Evolutionary conservation across 148 eudicot genomes (phyloP).

Genomic region (Vaccinium darrowii): DNA sequence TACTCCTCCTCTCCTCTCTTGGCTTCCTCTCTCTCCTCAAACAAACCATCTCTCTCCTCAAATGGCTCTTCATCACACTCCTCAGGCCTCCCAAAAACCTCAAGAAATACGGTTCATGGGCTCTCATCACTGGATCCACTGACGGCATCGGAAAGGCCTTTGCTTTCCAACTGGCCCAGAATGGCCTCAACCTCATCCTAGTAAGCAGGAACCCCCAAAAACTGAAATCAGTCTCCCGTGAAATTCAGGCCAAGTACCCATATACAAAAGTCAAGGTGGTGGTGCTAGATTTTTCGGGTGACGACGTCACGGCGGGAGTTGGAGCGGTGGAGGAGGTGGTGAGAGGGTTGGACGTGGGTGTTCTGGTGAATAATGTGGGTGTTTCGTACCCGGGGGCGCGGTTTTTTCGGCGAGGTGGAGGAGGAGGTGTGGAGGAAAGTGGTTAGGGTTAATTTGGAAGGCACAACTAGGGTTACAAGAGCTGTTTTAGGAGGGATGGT

Average conservation of each 20-base stretch:
- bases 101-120: constrained; percentile 65
- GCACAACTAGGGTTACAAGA: constrained; percentile 51
- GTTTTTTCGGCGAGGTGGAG: constrained; percentile 62
- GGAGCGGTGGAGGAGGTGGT: constrained; percentile 30
- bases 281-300: constrained; percentile 42
- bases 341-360: constrained; percentile 62
- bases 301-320: constrained; percentile 8
- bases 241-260: constrained; percentile 33
- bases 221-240: constrained; percentile 32
- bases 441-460: constrained; percentile 60
- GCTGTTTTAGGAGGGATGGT: constrained; percentile 60
- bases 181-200: constrained; percentile 54
- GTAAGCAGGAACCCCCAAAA: constrained; percentile 39
- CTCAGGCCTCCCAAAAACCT: constrained; percentile 55
- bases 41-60: constrained; percentile 27
- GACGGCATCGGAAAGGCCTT: constrained; percentile 81
- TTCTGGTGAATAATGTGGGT: constrained; percentile 72
- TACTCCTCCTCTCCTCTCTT: constrained; percentile 29
- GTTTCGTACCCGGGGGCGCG: constrained; percentile 55
- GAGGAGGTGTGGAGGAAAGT: constrained; percentile 51
- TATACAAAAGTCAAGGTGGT: constrained; percentile 29
- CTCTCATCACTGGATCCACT: constrained; percentile 71
- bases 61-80: constrained; percentile 41
- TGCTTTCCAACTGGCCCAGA: constrained; percentile 55
- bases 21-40: constrained; percentile 43